Conservation (phyloP, 2,329 filamentous ascomycete genomes). For the Botrytis fabae region DNA sequence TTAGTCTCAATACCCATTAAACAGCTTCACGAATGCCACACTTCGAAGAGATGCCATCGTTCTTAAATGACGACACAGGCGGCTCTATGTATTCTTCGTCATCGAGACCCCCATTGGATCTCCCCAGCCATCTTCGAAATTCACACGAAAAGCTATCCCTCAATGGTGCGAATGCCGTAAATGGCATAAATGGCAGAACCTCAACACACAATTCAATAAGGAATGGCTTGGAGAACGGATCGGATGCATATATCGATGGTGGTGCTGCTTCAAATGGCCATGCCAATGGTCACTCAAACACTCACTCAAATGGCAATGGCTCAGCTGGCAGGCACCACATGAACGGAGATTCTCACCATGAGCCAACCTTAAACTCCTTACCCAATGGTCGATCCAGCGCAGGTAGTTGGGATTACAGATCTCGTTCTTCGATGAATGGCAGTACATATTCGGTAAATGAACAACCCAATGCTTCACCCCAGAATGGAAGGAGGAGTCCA, state of each 20-base stretch:
- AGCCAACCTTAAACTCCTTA: constrained; percentile 59
- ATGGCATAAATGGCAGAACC: constrained; percentile 33
- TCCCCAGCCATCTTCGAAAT: constrained; percentile 43
- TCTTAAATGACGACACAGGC: constrained; percentile 47
- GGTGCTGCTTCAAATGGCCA: background rate
- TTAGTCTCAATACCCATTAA: constrained; percentile 33
- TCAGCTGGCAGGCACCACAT: constrained; percentile 27
- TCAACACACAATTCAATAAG: constrained; percentile 38
- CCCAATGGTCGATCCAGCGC: constrained; percentile 56
- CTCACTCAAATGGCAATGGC: constrained; percentile 19
- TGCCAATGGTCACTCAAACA: background rate
- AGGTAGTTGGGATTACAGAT: constrained; percentile 43
- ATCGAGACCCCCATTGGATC: constrained; percentile 36
- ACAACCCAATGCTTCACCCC: constrained; percentile 31
- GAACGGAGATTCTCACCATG: constrained; percentile 38
- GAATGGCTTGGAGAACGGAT: constrained; percentile 40
- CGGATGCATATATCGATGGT: constrained; percentile 39
- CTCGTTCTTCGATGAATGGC: constrained; percentile 37
- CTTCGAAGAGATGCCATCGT: constrained; percentile 52
- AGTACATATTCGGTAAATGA: constrained; percentile 39
- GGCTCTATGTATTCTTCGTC: constrained; percentile 37
- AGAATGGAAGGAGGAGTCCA: constrained; percentile 39
- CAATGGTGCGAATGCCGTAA: constrained; percentile 18
- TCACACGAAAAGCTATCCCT: constrained; percentile 39
- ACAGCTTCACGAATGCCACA: constrained; percentile 43